Percentiles rank a stretch among this genome's conserved stretches.
phyloP scores from a whole-genome alignment of 495 filamentous ascomycete species.

The Astrothelium subdiscretum region DNA sequence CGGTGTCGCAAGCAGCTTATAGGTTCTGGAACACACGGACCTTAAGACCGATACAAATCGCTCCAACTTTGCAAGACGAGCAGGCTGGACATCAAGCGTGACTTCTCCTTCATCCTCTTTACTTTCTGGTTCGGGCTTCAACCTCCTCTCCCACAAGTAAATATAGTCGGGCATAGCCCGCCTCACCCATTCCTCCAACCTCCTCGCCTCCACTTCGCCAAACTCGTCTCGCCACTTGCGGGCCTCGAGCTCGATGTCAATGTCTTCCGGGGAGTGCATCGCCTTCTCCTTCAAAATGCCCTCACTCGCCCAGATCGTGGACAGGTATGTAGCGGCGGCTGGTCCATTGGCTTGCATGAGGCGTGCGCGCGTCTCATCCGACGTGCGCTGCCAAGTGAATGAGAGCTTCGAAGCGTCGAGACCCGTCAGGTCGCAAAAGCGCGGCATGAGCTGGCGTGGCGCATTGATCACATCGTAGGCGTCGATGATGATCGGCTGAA shows the following conservation, averaged over 20 bases:
- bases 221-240: slow-evolving; percentile 38
- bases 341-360: neutral
- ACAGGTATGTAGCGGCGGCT: slow-evolving; percentile 19
- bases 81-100: neutral
- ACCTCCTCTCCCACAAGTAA: slow-evolving; percentile 31
- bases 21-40: neutral
- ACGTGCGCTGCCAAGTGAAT: slow-evolving; percentile 31
- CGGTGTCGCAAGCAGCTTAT: neutral
- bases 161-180: slow-evolving; percentile 39
- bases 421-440: slow-evolving; percentile 27
- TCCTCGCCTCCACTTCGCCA: slow-evolving; percentile 27
- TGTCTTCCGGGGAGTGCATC: slow-evolving; percentile 7
- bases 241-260: slow-evolving; percentile 32
- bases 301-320: slow-evolving; percentile 25
- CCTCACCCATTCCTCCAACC: slow-evolving; percentile 29
- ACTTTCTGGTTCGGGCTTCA: slow-evolving; percentile 7
- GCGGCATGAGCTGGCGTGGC: slow-evolving; percentile 21
- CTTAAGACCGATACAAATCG: neutral
- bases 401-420: slow-evolving; percentile 25
- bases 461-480: slow-evolving; percentile 36
- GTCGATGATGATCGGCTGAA: slow-evolving; percentile 31
- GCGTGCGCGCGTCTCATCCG: slow-evolving; percentile 6
- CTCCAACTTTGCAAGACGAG: neutral
- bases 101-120: neutral
- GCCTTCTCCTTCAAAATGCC: slow-evolving; percentile 31